These are phyloP conservation scores for Isoetes engelmannii DNA, from an alignment of 83 land plant species.

Conservation along the genomic window DNA sequence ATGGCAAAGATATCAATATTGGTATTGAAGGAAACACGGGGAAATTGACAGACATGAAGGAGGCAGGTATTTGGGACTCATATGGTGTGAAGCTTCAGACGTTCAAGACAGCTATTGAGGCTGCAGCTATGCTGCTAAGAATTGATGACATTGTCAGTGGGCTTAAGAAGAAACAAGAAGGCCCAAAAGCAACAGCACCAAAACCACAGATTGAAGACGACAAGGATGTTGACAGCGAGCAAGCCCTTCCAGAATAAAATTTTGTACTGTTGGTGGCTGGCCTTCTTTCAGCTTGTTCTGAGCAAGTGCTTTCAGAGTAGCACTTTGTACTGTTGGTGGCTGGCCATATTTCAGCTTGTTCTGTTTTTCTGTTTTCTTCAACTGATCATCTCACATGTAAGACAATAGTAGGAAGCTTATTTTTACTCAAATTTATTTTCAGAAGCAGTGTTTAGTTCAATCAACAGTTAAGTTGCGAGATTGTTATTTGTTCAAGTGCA, in stretches of 20 bases:
- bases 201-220: constrained; percentile 74
- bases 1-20: constrained; percentile 74
- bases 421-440: no score
- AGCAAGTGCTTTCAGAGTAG: no score
- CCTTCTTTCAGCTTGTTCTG: no score
- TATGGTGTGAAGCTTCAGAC: constrained; percentile 91
- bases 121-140: constrained; percentile 90
- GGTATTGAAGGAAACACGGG: constrained; percentile 97
- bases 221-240: constrained; percentile 86
- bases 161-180: constrained; percentile 88
- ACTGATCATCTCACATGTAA: no score
- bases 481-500: no score
- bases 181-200: constrained; percentile 44
- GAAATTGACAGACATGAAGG: constrained; percentile 85
- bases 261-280: not conserved
- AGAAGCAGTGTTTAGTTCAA: no score
- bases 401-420: no score
- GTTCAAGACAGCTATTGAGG: constrained; percentile 91
- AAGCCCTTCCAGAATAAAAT: constrained; percentile 74
- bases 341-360: no score
- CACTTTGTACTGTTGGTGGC: no score
- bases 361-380: no score
- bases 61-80: constrained; percentile 84
- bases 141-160: constrained; percentile 97
- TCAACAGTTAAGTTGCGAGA: no score